Percentiles rank a stretch among this genome's conserved stretches.
These are phyloP conservation scores for Boletus edulis DNA, from an alignment of 768 basidiomycete species.

Conservation along the genomic window DNA sequence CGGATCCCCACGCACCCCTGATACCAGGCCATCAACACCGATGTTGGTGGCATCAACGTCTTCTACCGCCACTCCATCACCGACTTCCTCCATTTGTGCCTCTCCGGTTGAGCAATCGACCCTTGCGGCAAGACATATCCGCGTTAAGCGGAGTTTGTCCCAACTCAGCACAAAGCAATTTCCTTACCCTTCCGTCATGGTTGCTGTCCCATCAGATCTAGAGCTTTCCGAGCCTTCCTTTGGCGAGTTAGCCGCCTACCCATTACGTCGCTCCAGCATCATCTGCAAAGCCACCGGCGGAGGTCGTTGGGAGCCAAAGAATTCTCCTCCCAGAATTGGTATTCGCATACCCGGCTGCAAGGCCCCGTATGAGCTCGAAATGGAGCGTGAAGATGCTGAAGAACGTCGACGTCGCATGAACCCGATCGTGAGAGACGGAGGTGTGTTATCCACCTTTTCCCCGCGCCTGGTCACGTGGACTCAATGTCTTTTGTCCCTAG, in stretches of 20 bases:
- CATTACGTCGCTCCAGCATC: conserved; percentile 60
- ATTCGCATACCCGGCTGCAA: conserved; percentile 65
- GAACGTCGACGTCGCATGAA: conserved; percentile 49
- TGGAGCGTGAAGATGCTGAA: conserved; percentile 64
- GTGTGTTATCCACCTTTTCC: conserved; percentile 18
- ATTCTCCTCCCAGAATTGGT: conserved; percentile 37
- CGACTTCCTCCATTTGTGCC: conserved; percentile 35
- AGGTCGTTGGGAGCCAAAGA: conserved; percentile 77
- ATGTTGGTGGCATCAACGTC: conserved; percentile 34
- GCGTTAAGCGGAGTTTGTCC: conserved; percentile 27
- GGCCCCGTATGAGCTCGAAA: conserved; percentile 63
- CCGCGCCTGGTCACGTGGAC: background rate
- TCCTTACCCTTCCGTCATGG: conserved; percentile 25
- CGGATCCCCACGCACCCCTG: conserved; percentile 47
- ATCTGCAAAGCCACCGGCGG: conserved; percentile 80
- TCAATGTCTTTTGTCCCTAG: conserved; percentile 24
- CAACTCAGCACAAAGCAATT: conserved; percentile 25
- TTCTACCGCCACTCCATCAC: conserved; percentile 32
- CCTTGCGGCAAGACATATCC: conserved; percentile 17
- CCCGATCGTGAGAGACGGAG: conserved; percentile 64
- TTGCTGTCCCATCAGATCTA: conserved; percentile 22
- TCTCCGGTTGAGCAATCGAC: conserved; percentile 29
- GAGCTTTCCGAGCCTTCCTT: conserved; percentile 46
- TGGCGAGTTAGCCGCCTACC: conserved; percentile 74
- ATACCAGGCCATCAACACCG: conserved; percentile 36